Evolutionary conservation across 805 yeast species (phyloP), one percentile per base, ranked within the genome.

Genomic region (Lachancea meyersii): DNA sequence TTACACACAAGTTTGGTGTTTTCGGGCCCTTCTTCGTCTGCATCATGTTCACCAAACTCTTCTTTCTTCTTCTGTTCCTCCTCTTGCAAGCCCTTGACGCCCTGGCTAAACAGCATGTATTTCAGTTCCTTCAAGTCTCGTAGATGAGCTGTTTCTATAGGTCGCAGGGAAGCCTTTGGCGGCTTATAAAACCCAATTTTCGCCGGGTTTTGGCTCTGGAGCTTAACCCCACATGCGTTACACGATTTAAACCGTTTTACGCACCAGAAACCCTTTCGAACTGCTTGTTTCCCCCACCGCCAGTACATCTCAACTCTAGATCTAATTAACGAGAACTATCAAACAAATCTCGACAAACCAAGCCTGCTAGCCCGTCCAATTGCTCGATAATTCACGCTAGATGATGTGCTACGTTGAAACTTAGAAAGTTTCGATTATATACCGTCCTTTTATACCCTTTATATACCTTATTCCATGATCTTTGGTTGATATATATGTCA

Each of bases 211-310:
- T 43, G 48, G 5, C 54, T 53, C 51, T 81, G 86, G 17, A 80
- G 58, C 8, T 50, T 48, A 6, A 78, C 61, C 21, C 86, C 86
- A 63, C 88, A 81, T 2, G 83, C 72, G 4, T 64, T 54, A 55
- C 87, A 80, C 14, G 46, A 42, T n/a, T 34, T 32, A 17, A 21
- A 40, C 10, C 48, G 28, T 38, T 10, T 21, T 4, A 26, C 32
- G 35, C 16, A 14, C 22, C 14, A 11, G 14, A 16, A 16, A 14
- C 37, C 28, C 8, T 34, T 34, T 28, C 38, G 38, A 7, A 39
- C 20, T 22, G 23, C 31, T 18, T 10, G 14, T 16, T 34, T 22
- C 9, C 37, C 37, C 7, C 21, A 18, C 13, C 19, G 17, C 37
- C 37, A 14, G 19, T 22, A 34, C 37, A 34, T 34, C 5, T 26